Percentiles rank a stretch among this genome's conserved stretches.
phyloP scores from a whole-genome alignment of 2,329 filamentous ascomycete species.

The Trichoderma brevicompactum region DNA sequence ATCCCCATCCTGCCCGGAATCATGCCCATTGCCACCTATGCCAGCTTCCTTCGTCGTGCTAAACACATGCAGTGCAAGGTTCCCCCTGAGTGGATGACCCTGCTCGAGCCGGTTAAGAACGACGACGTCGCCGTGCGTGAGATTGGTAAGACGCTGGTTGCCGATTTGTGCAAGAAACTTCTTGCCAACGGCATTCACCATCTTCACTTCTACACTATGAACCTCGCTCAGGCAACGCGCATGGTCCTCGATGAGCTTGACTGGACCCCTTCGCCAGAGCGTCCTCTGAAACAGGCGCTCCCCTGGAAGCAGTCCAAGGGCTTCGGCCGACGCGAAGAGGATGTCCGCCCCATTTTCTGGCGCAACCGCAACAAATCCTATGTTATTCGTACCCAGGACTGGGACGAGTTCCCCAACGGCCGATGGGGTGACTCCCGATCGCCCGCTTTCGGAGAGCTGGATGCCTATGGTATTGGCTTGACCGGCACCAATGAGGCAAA shows the following conservation, averaged over 20 bases:
- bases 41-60: constrained; percentile 85
- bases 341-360: constrained; percentile 98
- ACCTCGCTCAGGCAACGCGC: constrained; percentile 88
- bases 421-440: constrained; percentile 97
- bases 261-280: constrained; percentile 76
- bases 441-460: constrained; percentile 92
- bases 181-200: constrained; percentile 82
- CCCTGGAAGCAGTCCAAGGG: constrained; percentile 96
- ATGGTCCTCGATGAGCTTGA: constrained; percentile 92
- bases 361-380: constrained; percentile 96
- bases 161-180: constrained; percentile 86
- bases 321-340: constrained; percentile 85
- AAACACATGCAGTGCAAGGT: constrained; percentile 89
- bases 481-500: constrained; percentile 96
- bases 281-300: constrained; percentile 83
- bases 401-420: constrained; percentile 99
- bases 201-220: constrained; percentile 99
- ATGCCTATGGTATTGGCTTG: constrained; percentile 90
- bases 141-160: constrained; percentile 83
- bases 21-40: constrained; percentile 90
- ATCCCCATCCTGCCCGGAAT: constrained; percentile 85
- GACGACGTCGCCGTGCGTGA: constrained; percentile 92
- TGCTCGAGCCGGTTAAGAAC: constrained; percentile 91
- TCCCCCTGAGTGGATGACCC: constrained; percentile 78
- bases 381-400: constrained; percentile 91